A percentile compares a stretch with the other conserved stretches of the same genome.
Evolutionary conservation across 1,284 basidiomycete genomes (phyloP).

Genomic region (Austropuccinia psidii): DNA sequence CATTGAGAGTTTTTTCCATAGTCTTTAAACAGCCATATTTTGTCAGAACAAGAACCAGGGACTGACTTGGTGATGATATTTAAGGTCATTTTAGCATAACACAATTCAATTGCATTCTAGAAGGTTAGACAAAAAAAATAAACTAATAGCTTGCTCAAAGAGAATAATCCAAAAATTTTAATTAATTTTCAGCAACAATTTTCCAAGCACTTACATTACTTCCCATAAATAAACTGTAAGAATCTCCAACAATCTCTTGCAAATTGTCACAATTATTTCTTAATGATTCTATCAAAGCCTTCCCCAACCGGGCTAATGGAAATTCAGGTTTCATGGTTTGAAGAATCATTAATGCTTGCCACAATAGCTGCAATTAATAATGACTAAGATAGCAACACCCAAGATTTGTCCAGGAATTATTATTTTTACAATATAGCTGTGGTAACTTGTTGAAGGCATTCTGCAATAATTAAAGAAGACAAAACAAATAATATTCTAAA

Average conservation of each 20-base stretch:
- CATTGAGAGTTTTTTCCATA: constrained; percentile 19
- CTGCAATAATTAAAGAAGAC: constrained; percentile 70
- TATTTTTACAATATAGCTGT: constrained; percentile 64
- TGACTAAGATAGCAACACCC: constrained; percentile 82
- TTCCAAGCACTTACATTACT: constrained; percentile 55
- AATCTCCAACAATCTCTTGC: constrained; percentile 69
- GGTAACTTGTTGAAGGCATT: constrained; percentile 86
- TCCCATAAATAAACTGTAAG: constrained; percentile 62
- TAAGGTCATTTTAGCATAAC: constrained; percentile 14
- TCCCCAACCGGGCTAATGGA: constrained; percentile 84
- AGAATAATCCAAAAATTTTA: background rate
- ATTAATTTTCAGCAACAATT: constrained; percentile 6
- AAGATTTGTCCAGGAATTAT: constrained; percentile 72
- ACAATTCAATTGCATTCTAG: constrained; percentile 22
- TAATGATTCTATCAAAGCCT: constrained; percentile 67
- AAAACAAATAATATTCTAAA: constrained; percentile 75
- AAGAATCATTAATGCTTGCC: constrained; percentile 75
- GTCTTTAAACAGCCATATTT: constrained; percentile 18
- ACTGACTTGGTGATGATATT: constrained; percentile 3
- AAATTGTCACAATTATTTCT: constrained; percentile 62
- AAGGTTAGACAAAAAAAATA: background rate
- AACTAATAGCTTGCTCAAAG: background rate
- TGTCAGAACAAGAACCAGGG: too few species aligned
- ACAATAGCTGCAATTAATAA: constrained; percentile 72
- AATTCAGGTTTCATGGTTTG: constrained; percentile 89